Evolutionary conservation across 2,329 filamentous ascomycete species (phyloP).

Genomic region (Aspergillus fijiensis): DNA sequence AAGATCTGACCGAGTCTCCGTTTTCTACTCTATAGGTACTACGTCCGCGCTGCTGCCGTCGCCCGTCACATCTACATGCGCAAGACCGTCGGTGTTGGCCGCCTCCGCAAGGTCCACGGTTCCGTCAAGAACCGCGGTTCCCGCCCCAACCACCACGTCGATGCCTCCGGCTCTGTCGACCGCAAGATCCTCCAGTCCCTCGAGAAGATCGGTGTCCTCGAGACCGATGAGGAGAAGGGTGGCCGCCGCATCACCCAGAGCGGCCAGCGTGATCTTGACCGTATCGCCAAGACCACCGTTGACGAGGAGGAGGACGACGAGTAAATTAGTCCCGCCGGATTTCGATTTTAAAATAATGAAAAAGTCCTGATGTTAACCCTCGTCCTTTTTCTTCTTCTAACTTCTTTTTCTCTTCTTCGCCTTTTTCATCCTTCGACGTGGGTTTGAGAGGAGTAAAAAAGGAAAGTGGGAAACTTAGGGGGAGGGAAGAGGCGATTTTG

Average conservation of each 20-base stretch:
- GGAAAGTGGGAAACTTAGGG: not conserved
- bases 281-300: slow-evolving; percentile 73
- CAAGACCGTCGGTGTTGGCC: slow-evolving; percentile 98
- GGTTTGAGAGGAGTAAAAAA: not conserved
- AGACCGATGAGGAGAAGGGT: slow-evolving; percentile 98
- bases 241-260: slow-evolving; percentile 97
- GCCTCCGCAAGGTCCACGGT: slow-evolving; percentile 94
- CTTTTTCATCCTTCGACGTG: not conserved
- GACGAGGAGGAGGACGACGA: slow-evolving; percentile 48
- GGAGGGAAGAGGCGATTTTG: not conserved
- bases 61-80: slow-evolving; percentile 98
- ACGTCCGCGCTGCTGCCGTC: slow-evolving; percentile 85
- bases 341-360: slow-evolving; percentile 28
- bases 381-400: slow-evolving; percentile 9
- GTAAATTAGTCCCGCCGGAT: slow-evolving; percentile 35
- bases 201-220: slow-evolving; percentile 98
- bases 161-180: slow-evolving; percentile 93
- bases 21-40: slow-evolving; percentile 52
- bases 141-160: slow-evolving; percentile 89
- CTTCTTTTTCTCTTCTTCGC: not conserved
- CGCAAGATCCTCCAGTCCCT: slow-evolving; percentile 96
- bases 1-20: slow-evolving; percentile 2
- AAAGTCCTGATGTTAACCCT: slow-evolving; percentile 25
- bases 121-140: slow-evolving; percentile 95
- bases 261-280: slow-evolving; percentile 99